Evolutionary conservation across 805 yeast genomes (phyloP).

Genomic region (Spathaspora hagerdaliae): DNA sequence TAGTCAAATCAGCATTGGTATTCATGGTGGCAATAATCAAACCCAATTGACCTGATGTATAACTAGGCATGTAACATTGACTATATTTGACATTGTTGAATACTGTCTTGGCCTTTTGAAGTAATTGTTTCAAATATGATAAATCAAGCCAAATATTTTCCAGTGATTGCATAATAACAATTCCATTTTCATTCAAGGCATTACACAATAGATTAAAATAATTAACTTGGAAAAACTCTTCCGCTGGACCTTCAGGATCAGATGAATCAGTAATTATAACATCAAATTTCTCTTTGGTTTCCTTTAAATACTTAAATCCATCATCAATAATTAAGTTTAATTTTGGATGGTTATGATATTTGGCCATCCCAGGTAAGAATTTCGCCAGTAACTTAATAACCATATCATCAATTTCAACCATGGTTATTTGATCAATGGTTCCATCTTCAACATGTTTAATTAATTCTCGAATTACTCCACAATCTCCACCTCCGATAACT

Average conservation of each 20-base stretch:
- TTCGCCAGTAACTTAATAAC: slow-evolving; percentile 70
- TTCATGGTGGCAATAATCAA: slow-evolving; percentile 68
- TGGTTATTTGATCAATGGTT: slow-evolving; percentile 57
- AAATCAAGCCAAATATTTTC: slow-evolving; percentile 77
- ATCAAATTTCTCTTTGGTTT: slow-evolving; percentile 52
- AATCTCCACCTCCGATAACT: slow-evolving; percentile 95
- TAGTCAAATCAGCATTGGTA: slow-evolving; percentile 37
- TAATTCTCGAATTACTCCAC: slow-evolving; percentile 88
- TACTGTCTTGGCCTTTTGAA: slow-evolving; percentile 47
- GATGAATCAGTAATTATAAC: slow-evolving; percentile 89
- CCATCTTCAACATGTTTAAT: slow-evolving; percentile 59
- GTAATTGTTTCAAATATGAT: slow-evolving; percentile 44
- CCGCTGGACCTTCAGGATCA: slow-evolving; percentile 96
- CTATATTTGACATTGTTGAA: slow-evolving; percentile 62
- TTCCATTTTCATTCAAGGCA: slow-evolving; percentile 60
- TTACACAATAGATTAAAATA: slow-evolving; percentile 66
- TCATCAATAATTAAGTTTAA: slow-evolving; percentile 70
- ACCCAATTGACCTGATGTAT: slow-evolving; percentile 87
- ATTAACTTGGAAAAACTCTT: slow-evolving; percentile 72
- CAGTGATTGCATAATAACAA: slow-evolving; percentile 74
- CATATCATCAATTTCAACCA: slow-evolving; percentile 86
- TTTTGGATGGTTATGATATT: slow-evolving; percentile 56
- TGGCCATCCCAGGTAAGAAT: slow-evolving; percentile 76
- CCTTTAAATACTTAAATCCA: slow-evolving; percentile 73
- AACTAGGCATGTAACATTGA: slow-evolving; percentile 81